Conservation (phyloP, 1,139 yeast species). For the Magnusiomyces sp. region DNA sequence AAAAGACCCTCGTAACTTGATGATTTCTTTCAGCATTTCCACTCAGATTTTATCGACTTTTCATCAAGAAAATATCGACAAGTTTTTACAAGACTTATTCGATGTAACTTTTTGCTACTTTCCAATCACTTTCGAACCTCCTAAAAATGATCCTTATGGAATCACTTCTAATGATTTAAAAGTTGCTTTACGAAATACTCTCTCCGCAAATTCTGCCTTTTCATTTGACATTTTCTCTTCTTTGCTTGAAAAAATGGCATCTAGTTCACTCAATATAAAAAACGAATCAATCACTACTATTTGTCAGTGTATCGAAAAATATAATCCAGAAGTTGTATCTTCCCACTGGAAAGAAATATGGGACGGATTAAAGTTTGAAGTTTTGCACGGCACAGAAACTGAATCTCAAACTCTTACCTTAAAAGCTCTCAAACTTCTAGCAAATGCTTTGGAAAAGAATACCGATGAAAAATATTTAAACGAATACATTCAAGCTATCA, state of each 20-base stretch:
- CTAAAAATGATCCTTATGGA: conserved; percentile 81
- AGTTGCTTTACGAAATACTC: conserved; percentile 41
- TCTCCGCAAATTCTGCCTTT: conserved; percentile 56
- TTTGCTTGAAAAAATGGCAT: conserved; percentile 73
- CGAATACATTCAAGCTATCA: conserved; percentile 29
- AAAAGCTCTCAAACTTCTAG: conserved; percentile 39
- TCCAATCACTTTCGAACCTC: conserved; percentile 93
- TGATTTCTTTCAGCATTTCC: conserved; percentile 60
- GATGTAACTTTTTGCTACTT: conserved; percentile 91
- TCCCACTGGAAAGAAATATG: conserved; percentile 67
- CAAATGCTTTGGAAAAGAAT: conserved; percentile 27
- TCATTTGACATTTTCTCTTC: conserved; percentile 72
- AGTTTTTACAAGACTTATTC: conserved; percentile 50
- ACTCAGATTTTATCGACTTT: conserved; percentile 36
- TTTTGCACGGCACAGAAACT: conserved; percentile 62
- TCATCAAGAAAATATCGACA: conserved; percentile 23
- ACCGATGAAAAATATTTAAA: conserved; percentile 16
- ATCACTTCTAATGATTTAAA: conserved; percentile 71
- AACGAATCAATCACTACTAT: conserved; percentile 66
- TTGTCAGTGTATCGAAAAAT: conserved; percentile 45
- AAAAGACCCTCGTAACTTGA: conserved; percentile 84
- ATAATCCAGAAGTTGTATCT: conserved; percentile 39
- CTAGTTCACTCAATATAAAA: conserved; percentile 72
- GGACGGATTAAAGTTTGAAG: conserved; percentile 83
- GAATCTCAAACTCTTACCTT: conserved; percentile 40